Evolutionary conservation across 1,284 basidiomycete species (phyloP), one percentile per base, ranked within the genome.

Genomic region (Ceraceosorus guamensis): DNA sequence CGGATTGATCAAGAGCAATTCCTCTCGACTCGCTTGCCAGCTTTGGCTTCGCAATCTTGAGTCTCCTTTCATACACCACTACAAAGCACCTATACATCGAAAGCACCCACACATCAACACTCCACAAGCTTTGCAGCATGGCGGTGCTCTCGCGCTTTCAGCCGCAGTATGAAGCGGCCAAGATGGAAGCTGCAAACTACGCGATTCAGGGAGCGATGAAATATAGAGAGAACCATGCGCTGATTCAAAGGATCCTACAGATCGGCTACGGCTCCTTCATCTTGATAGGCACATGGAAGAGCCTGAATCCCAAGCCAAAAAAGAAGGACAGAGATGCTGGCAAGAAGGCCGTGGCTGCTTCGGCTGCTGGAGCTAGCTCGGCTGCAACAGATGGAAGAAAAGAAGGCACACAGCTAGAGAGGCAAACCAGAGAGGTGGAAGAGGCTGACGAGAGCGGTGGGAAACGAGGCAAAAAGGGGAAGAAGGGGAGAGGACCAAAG

Each of bases 111-210:
- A 24, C 24, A 24, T 24, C 24, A 3, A 24, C 24, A 24, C 24
- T 24, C 24, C 24, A 24, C 24, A 24, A 24, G 24, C 24, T 24
- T 24, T 24, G 24, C 43, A 64, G 4, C 2, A 74, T 74, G 71
- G 69, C 67, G 34, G 58, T 66, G 35, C 71, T 70, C 48, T 73
- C 70, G 16, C 60, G 68, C 37, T 61, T 73, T 4, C 46, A 52
- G 45, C 61, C 62, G 11, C 16, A 55, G 24, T 24, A 65, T 52
- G 67, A 74, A 58, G 60, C 63, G 41, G 62, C 64, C 48, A 70
- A 70, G 54, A 59, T 65, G 58, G 56, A 61, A 39, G 61, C 60
- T 34, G 58, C 73, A 57, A 69, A 57, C 44, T 59, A 65, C 50
- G 63, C 60, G 32, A 57, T 67, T 43, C 51, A 56, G 37, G 67